Conservation (phyloP, 371 early-diverging fungal species). For the Actinomucor elegans region DNA sequence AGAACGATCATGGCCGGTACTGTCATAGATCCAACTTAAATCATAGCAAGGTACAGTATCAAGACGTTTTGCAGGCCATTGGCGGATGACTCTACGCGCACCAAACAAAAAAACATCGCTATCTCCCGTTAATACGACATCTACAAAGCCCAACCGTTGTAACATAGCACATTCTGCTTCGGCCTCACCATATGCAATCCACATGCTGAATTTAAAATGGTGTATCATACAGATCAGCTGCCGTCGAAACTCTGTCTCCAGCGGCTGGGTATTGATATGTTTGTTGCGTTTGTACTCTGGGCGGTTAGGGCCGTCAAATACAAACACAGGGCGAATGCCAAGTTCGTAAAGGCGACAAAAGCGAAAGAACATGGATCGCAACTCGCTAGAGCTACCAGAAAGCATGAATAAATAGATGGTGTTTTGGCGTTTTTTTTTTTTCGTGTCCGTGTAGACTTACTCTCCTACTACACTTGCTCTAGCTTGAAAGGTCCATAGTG, state of each 20-base stretch:
- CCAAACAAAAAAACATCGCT: slow-evolving; percentile 45
- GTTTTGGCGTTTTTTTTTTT: too few relatives aligned
- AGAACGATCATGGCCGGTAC: slow-evolving; percentile 28
- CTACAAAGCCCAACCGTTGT: slow-evolving; percentile 30
- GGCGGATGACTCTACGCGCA: slow-evolving; percentile 29
- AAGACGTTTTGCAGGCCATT: slow-evolving; percentile 25
- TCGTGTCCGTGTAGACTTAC: slow-evolving; percentile 15
- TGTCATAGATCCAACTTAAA: slow-evolving; percentile 21
- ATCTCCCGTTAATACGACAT: slow-evolving; percentile 39
- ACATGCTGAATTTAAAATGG: slow-evolving; percentile 28
- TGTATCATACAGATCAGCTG: slow-evolving; percentile 15
- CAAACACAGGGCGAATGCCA: slow-evolving; percentile 43
- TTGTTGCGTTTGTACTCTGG: slow-evolving; percentile 33
- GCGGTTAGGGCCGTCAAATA: slow-evolving; percentile 40
- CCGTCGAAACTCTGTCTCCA: slow-evolving; percentile 7
- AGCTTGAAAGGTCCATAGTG: slow-evolving; percentile 35
- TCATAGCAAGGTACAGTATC: slow-evolving; percentile 24
- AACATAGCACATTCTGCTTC: slow-evolving; percentile 49
- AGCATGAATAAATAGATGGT: neutral
- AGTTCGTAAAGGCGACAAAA: slow-evolving; percentile 30
- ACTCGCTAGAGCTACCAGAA: slow-evolving; percentile 15
- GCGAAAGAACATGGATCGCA: slow-evolving; percentile 33
- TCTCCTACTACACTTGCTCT: slow-evolving; percentile 19
- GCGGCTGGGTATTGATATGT: slow-evolving; percentile 11
- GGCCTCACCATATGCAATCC: slow-evolving; percentile 45